phyloP scores from a whole-genome alignment of 2,329 filamentous ascomycete species.

The Monosporascus sp. region DNA sequence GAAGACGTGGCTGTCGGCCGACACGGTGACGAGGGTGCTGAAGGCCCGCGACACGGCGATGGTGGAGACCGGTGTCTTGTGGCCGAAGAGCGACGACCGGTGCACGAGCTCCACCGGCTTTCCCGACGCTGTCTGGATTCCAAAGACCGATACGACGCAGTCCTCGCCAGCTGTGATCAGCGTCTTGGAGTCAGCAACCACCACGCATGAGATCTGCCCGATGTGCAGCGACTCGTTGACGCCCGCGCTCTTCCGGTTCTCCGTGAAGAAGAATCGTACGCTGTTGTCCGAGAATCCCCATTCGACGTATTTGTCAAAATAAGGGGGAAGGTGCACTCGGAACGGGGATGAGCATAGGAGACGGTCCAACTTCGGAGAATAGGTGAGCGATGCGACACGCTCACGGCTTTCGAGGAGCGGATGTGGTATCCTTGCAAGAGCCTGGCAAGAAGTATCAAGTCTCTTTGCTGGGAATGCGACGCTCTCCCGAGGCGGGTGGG shows the following conservation, averaged over 20 bases:
- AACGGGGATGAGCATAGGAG: constrained; percentile 80
- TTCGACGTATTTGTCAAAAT: constrained; percentile 86
- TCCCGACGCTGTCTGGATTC: constrained; percentile 54
- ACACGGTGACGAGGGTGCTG: constrained; percentile 79
- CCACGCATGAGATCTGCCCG: constrained; percentile 76
- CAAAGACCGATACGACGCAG: constrained; percentile 83
- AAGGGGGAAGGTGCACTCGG: constrained; percentile 78
- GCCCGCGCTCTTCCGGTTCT: constrained; percentile 75
- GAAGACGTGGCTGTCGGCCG: constrained; percentile 74
- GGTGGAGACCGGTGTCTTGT: constrained; percentile 74
- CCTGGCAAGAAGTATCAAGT: constrained; percentile 72
- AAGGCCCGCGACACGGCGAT: constrained; percentile 85
- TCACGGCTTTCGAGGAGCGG: constrained; percentile 74
- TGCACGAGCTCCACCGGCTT: constrained; percentile 76
- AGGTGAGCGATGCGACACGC: constrained; percentile 71
- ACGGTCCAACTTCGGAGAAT: constrained; percentile 73
- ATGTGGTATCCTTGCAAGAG: constrained; percentile 71
- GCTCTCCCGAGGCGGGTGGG: constrained; percentile 73
- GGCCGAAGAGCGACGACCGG: constrained; percentile 79
- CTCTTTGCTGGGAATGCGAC: constrained; percentile 58
- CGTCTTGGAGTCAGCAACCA: constrained; percentile 84
- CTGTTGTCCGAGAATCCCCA: constrained; percentile 95
- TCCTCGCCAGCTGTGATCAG: constrained; percentile 90
- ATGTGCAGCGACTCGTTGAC: constrained; percentile 92
- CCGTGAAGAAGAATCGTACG: constrained; percentile 82